Evolutionary conservation across 2,329 filamentous ascomycete genomes (phyloP), one percentile per base, ranked within the genome.

Genomic region (Aspergillus carbonarius): DNA sequence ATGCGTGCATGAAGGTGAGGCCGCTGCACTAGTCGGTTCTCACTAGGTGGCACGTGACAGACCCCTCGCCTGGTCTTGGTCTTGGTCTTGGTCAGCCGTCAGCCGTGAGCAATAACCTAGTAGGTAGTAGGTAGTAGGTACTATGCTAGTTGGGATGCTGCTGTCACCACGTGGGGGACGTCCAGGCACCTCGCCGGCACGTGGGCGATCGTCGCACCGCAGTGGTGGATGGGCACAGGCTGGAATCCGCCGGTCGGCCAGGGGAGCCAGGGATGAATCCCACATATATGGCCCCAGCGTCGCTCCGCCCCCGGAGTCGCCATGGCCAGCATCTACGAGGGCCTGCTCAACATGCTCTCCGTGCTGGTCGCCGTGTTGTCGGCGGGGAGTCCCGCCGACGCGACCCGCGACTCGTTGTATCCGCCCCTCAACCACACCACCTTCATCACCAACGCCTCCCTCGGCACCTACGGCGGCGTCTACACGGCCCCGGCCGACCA

Each of bases 381-480:
- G 25, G 32, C 60, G 4, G 58, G 59, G n/a, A 46, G 35, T 7
- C 58, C 59, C 2, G 35, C 57, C 12, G 32, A 59, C n/a, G 62
- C 54, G 30, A 32, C 61, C 20, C 50, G 61, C 3, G 58, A 63
- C 40, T 61, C 68, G 23, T 76, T 77, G 58, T 77, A 77, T 25
- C 74, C 74, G 1, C 68, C 72, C 23, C 65, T 77, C n/a, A 75
- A 76, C 60, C 61, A 75, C 44, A 74, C 71, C 13, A 66, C 70
- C 7, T 76, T 72, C 57, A 76, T 77, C 42, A 67, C 69, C 37
- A 70, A 76, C 48, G 52, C 63, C n/a, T 72, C 70, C 1, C 61
- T 73, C 12, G 74, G 72, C 13, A 73, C 72, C 0, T 74, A 76
- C 60, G 74, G 74, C 2, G 74, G 74, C 13, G 69, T 71, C 49